Base-by-base conservation (phyloP, 2,329 filamentous ascomycete species). In the Westerdykella sp. region DNA sequence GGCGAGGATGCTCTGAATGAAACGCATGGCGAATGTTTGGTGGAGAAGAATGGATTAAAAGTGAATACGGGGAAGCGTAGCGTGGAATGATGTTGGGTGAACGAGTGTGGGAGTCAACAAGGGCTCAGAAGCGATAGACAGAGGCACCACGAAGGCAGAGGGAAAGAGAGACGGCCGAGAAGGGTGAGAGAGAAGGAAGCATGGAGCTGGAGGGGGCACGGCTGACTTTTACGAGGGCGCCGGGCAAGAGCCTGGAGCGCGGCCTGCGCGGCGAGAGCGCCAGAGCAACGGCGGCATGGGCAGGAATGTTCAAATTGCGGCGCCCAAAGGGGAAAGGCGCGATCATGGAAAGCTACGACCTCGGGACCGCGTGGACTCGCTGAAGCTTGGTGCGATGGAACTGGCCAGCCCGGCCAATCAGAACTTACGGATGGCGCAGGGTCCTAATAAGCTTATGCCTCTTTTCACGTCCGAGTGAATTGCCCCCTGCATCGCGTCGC, bases 1-100 rank as follows among this genome's bases (percentile, higher is more conserved):
- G 54, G 62, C 68, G 50, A 80, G 49, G 49, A 80, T 46, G 51
- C 69, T 60, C 46, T 70, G 69, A 56, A 72, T 59, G 60, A 78
- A 72, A 58, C 70, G 66, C 78, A 80, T 80, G 41, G 50, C 71
- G 59, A 51, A 37, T 40, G 38, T 15, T 37, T 25, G 41, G 40
- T 38, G 43, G 43, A 18, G 32, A 30, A 23, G 45, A 46, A 34
- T 10, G 47, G 43, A 50, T 56, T 52, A 54, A 39, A 46, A 46
- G 47, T 34, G 47, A 40, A 43, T 44, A 44, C 46, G 43, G 46
- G 43, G 50, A 47, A 45, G 43, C 43, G 42, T 47, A 49, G 50
- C 44, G 47, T 42, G 50, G 40, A 35, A 21, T 39, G 42, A 30
- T 40, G 34, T n/a, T 30, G 32, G 32, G 44, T 42, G 42, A 64